Percentiles rank a stretch among this genome's conserved stretches.
Evolutionary conservation across 1,284 basidiomycete species (phyloP).

Genomic region (Phellopilus nigrolimitatus): DNA sequence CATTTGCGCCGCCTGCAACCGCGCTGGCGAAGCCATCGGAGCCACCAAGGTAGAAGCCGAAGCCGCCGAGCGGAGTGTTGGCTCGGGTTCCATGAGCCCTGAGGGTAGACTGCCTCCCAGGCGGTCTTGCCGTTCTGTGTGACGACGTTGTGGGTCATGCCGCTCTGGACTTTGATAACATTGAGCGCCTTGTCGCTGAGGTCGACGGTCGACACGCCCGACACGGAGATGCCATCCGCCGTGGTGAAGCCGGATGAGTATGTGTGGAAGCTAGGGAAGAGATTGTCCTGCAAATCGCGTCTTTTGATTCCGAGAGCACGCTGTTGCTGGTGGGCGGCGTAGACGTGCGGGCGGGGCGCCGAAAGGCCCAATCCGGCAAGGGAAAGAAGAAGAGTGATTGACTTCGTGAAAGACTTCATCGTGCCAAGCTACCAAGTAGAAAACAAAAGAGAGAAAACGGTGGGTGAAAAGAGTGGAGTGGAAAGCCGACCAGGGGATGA

Average conservation of each 20-base stretch:
- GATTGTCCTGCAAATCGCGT: conserved; percentile 15
- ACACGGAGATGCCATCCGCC: conserved; percentile 14
- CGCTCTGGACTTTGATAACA: conserved; percentile 25
- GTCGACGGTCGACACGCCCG: conserved; percentile 22
- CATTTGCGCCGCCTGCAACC: conserved; percentile 11
- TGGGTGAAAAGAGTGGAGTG: neutral
- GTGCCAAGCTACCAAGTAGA: neutral
- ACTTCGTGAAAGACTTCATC: conserved; percentile 1
- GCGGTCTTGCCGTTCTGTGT: conserved; percentile 16
- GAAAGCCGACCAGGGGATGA: neutral
- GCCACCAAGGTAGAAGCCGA: conserved; percentile 21
- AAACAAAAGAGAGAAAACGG: neutral
- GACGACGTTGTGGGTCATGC: conserved; percentile 20
- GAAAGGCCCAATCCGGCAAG: neutral
- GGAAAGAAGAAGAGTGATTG: conserved; percentile 1
- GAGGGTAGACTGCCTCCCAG: conserved; percentile 22
- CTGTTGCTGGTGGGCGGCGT: conserved; percentile 1
- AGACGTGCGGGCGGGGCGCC: conserved; percentile 1
- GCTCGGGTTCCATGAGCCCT: conserved; percentile 20
- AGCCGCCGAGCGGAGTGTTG: conserved; percentile 19
- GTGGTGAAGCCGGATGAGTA: conserved; percentile 21
- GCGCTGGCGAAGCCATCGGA: conserved; percentile 15
- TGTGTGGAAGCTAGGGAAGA: conserved; percentile 16
- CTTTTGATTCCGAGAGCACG: neutral
- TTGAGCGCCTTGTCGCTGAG: conserved; percentile 28